Base-by-base conservation (phyloP, 257 asterid genomes). In the Phtheirospermum japonicum region DNA sequence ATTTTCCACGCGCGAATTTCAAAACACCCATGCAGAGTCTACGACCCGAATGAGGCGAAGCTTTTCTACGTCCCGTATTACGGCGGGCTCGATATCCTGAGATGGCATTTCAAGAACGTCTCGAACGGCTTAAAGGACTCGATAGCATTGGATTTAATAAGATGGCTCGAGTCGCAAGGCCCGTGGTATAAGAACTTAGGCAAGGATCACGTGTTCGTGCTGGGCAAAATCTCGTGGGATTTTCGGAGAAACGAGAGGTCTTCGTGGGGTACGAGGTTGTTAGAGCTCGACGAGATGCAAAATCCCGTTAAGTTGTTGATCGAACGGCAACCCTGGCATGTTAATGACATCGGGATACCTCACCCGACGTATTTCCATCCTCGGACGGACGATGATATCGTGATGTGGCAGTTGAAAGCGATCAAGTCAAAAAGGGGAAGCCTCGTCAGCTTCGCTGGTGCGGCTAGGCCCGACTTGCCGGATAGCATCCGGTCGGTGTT, bases 81-180 rank as follows among this genome's bases (percentile, higher is more conserved):
- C 30, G 90, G 84, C 0, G 94, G 95, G 16, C 85, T 87, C 3
- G 95, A 87, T 45, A 61, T 82, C 66, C 39, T 87, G 45, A 74
- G 94, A 71, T 82, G 94, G 94, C 90, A 84, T 63, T 87, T 87
- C 94, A 84, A 79, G 81, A 82, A 82, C 23, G 85, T 76, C 6
- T 51, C 88, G 0, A 53, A 71, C 13, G 84, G 72, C 17, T 64
- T 80, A 10, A 87, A 84, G 73, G 95, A 87, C 67, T 54, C 85
- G 0, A 16, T 85, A 67, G 66, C 70, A 3, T 48, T 61, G 5
- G 94, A 80, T 3, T 55, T 85, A 3, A 23, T 87, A 6, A 74
- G 80, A 37, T 87, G 94, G 95, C 81, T 87, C 2, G 76, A 82
- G 57, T 37, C 81, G 14, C 86, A 82, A 34, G 50, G 49, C 0